Evolutionary conservation across 192 early-diverging fungal genomes (phyloP).

Genomic region (Mortierella antarctica): DNA sequence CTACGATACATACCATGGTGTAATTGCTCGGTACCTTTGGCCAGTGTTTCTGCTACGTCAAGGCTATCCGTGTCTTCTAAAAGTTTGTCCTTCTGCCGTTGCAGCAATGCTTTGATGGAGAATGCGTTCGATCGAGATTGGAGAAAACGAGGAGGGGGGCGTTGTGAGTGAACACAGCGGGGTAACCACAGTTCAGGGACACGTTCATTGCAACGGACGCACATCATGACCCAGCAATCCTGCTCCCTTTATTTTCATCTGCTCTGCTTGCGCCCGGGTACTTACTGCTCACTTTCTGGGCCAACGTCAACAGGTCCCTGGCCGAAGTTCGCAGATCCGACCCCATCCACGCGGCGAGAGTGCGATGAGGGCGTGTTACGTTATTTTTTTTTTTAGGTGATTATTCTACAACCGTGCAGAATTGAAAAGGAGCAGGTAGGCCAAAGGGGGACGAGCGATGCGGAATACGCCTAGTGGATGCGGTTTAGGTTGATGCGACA

Average conservation of each 20-base stretch:
- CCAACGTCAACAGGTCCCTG: slow-evolving; percentile 47
- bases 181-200: no score
- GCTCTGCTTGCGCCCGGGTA: background rate
- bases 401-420: background rate
- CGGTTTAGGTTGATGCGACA: no score
- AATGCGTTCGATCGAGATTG: no score
- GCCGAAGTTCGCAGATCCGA: slow-evolving; percentile 45
- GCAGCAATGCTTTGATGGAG: slow-evolving; percentile 13
- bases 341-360: slow-evolving; percentile 19
- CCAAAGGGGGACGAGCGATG: no score
- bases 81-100: slow-evolving; percentile 34
- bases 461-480: no score
- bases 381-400: background rate
- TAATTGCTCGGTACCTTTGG: slow-evolving; percentile 16
- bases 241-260: background rate
- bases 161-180: background rate
- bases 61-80: background rate
- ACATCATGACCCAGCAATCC: background rate
- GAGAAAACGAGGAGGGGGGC: no score
- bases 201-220: background rate
- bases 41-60: slow-evolving; percentile 3
- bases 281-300: slow-evolving; percentile 54
- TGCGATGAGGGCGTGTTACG: background rate
- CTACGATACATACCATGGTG: slow-evolving; percentile 23
- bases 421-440: no score